These are phyloP conservation scores for Pilobolus umbonatus DNA, from an alignment of 192 early-diverging fungal genomes.

Conservation along the genomic window DNA sequence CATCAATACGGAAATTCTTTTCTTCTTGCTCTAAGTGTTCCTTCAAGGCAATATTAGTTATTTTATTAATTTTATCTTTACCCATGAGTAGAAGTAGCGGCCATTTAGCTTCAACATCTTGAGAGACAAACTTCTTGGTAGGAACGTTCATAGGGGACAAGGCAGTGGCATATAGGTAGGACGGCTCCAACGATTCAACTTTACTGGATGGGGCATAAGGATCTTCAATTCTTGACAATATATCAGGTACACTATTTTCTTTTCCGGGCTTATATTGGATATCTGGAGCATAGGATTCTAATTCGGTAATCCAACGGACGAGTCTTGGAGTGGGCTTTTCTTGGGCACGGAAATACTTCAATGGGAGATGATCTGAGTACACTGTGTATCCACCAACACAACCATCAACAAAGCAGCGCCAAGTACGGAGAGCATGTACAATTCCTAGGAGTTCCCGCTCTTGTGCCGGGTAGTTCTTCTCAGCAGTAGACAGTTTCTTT, in stretches of 20 bases:
- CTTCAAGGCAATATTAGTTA: no score
- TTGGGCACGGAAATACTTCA: conserved; percentile 2
- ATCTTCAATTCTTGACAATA: not conserved
- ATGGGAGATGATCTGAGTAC: conserved; percentile 3
- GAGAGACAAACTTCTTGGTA: not conserved
- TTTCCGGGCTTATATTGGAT: conserved; percentile 12
- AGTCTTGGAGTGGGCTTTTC: conserved; percentile 4
- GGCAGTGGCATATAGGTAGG: conserved; percentile 1
- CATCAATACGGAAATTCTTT: not conserved
- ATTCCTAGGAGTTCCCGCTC: conserved; percentile 16
- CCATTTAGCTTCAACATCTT: not conserved
- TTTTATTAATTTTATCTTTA: not conserved
- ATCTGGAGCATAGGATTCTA: conserved; percentile 5
- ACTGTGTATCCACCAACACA: not conserved
- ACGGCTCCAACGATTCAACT: no score
- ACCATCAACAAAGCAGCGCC: conserved; percentile 11
- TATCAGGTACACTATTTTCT: conserved; percentile 7
- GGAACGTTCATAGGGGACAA: no score
- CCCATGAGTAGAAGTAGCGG: not conserved
- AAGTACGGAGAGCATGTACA: conserved; percentile 6
- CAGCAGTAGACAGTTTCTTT: conserved; percentile 23
- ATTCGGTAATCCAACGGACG: conserved; percentile 3
- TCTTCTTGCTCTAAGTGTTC: not conserved
- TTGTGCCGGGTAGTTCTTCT: conserved; percentile 28
- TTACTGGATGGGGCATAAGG: no score